These are phyloP conservation scores for Trichoderma asperelloides DNA, from an alignment of 495 filamentous ascomycete species.

Conservation along the genomic window DNA sequence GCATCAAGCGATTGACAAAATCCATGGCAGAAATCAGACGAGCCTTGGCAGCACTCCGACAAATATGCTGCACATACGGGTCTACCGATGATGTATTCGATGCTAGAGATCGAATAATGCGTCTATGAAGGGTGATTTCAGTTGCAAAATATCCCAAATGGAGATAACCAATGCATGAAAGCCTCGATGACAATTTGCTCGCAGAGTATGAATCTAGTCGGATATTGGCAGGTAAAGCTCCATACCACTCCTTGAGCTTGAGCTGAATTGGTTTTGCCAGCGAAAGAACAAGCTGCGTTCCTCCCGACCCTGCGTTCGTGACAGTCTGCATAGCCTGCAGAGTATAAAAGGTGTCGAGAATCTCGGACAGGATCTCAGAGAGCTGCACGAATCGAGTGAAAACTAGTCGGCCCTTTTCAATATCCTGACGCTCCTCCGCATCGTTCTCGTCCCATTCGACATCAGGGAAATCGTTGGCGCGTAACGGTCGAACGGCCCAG, in stretches of 20 bases:
- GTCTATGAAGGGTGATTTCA: conserved; percentile 76
- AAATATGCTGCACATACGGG: conserved; percentile 82
- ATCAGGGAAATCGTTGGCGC: conserved; percentile 52
- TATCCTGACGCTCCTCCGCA: conserved; percentile 51
- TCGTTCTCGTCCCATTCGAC: conserved; percentile 46
- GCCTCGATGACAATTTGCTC: conserved; percentile 26
- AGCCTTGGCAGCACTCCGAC: conserved; percentile 81
- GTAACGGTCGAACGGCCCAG: conserved; percentile 55
- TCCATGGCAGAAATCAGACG: conserved; percentile 70
- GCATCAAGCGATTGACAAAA: conserved; percentile 65
- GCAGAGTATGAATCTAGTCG: conserved; percentile 52
- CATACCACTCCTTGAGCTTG: conserved; percentile 75
- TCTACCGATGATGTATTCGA: conserved; percentile 31
- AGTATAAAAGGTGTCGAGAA: conserved; percentile 74
- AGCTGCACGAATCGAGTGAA: conserved; percentile 69
- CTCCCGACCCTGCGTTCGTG: conserved; percentile 39
- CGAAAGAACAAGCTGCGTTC: conserved; percentile 56
- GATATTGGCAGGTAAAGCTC: conserved; percentile 51
- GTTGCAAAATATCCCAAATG: conserved; percentile 79
- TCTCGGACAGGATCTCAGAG: conserved; percentile 66
- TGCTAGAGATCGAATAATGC: conserved; percentile 66
- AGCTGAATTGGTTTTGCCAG: conserved; percentile 77
- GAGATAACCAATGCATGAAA: conserved; percentile 61
- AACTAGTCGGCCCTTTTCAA: conserved; percentile 57
- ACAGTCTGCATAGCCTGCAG: conserved; percentile 49